A percentile compares a stretch with the other conserved stretches of the same genome.
phyloP scores from a whole-genome alignment of 2,329 filamentous ascomycete genomes.

The Orbilia javanica region DNA sequence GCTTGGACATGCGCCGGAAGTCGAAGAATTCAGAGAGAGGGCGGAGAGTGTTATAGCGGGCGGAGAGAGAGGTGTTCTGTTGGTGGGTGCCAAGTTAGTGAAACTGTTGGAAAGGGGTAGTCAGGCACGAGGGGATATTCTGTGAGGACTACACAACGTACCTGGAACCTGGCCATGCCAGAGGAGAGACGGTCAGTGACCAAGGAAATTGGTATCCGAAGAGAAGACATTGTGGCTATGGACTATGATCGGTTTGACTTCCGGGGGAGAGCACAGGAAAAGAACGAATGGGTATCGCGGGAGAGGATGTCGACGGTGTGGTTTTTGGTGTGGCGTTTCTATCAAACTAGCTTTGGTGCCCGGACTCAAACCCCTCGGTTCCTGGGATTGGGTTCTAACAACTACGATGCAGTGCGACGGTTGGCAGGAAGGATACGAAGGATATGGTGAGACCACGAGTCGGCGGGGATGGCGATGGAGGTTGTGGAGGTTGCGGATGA shows the following conservation, averaged over 20 bases:
- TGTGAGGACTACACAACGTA: constrained; percentile 9
- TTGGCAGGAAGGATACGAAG: not conserved
- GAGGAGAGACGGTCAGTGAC: constrained; percentile 56
- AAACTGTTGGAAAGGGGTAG: constrained; percentile 43
- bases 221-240: constrained; percentile 28
- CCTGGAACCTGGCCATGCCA: constrained; percentile 55
- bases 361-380: not conserved
- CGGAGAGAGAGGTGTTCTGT: constrained; percentile 72
- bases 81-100: constrained; percentile 15
- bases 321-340: constrained; percentile 8
- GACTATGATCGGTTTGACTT: not conserved
- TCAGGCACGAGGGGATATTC: not conserved
- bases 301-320: not conserved
- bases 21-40: constrained; percentile 95
- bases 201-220: constrained; percentile 50
- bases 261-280: not conserved
- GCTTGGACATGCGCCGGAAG: constrained; percentile 94
- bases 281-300: not conserved
- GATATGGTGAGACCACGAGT: constrained; percentile 4
- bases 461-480: no score
- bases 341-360: constrained; percentile 4
- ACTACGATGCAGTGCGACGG: not conserved
- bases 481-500: not conserved
- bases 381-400: not conserved
- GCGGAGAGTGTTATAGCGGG: constrained; percentile 90